These are phyloP conservation scores for Rhodotorula mucilaginosa DNA, from an alignment of 1,284 basidiomycete species.

Conservation along the genomic window DNA sequence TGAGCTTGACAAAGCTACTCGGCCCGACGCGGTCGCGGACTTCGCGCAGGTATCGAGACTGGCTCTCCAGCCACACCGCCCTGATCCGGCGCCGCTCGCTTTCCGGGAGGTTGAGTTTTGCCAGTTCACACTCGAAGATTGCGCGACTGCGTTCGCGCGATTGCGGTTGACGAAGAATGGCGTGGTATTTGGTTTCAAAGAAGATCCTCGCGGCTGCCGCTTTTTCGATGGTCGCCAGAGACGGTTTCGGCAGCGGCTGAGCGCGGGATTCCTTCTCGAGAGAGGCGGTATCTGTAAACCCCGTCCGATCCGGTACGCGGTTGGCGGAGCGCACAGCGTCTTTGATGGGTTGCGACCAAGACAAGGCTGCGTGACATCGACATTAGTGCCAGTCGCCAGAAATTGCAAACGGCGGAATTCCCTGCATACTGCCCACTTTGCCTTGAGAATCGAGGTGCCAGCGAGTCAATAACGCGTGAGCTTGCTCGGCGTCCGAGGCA, in stretches of 20 bases:
- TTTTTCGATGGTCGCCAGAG: conserved; percentile 85
- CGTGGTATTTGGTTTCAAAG: conserved; percentile 94
- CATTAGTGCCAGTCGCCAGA: conserved; percentile 16
- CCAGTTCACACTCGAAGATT: conserved; percentile 84
- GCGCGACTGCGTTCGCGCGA: conserved; percentile 77
- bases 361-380: conserved; percentile 61
- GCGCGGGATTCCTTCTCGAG: conserved; percentile 23
- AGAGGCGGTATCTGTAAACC: conserved; percentile 12
- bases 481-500: conserved; percentile 87
- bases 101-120: conserved; percentile 66
- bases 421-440: conserved; percentile 73
- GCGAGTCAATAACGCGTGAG: conserved; percentile 78
- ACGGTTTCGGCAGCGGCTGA: conserved; percentile 56
- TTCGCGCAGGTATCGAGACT: conserved; percentile 84
- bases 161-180: conserved; percentile 63
- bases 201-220: conserved; percentile 88
- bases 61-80: conserved; percentile 75
- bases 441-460: conserved; percentile 90
- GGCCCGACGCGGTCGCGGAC: conserved; percentile 75
- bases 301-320: conserved; percentile 58
- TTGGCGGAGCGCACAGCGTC: conserved; percentile 63
- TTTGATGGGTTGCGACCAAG: conserved; percentile 89
- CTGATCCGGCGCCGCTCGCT: conserved; percentile 69
- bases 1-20: conserved; percentile 80
- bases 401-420: conserved; percentile 29